These are phyloP conservation scores for Primulina eburnea DNA, from an alignment of 257 asterid species.

Conservation along the genomic window DNA sequence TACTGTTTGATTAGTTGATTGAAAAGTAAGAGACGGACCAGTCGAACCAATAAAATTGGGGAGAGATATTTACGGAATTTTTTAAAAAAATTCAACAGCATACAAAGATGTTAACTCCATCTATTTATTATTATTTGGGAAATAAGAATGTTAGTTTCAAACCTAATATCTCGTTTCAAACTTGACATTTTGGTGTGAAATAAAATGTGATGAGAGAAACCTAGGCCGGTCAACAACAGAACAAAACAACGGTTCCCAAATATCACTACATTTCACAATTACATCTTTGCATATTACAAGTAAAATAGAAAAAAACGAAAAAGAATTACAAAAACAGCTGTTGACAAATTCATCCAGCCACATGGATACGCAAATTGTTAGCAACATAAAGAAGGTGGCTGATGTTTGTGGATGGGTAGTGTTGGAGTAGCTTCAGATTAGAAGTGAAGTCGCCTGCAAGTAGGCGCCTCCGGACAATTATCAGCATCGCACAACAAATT, in stretches of 20 bases:
- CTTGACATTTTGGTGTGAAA: no score
- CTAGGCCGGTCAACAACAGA: neutral
- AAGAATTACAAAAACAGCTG: constrained; percentile 17
- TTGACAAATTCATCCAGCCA: constrained; percentile 27
- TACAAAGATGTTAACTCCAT: no score
- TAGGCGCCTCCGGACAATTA: constrained; percentile 76
- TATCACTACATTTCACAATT: constrained; percentile 27
- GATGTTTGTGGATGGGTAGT: constrained; percentile 80
- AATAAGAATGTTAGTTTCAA: no score
- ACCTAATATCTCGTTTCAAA: no score
- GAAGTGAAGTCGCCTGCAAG: constrained; percentile 96
- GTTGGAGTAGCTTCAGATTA: constrained; percentile 82
- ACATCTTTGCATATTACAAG: constrained; percentile 34
- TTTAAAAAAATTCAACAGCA: no score
- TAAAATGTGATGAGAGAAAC: neutral
- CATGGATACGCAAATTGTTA: constrained; percentile 56
- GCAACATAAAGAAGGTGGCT: constrained; percentile 94
- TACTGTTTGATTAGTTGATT: no score
- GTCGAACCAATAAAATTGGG: no score
- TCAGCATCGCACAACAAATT: constrained; percentile 88
- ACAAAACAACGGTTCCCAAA: constrained; percentile 19
- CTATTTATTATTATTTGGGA: no score
- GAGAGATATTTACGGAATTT: no score
- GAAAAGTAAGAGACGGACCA: no score
- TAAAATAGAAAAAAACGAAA: neutral